A percentile compares a stretch with the other conserved stretches of the same genome.
phyloP scores from a whole-genome alignment of 306 rosid genomes.

The Vigna radiata region DNA sequence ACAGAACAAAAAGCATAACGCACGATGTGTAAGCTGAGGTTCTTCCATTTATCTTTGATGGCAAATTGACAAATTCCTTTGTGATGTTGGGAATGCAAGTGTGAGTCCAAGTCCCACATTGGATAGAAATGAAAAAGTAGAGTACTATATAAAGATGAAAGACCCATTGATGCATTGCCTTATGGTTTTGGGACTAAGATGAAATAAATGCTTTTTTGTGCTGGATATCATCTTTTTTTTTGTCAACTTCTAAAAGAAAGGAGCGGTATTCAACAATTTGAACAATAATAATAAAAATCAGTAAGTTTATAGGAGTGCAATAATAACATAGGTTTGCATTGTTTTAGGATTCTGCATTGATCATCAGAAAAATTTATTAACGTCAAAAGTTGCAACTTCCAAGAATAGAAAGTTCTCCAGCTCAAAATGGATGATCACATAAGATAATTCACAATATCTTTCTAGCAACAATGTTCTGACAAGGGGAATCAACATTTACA shows the following conservation, averaged over 20 bases:
- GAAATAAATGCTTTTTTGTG: background rate
- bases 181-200: no score
- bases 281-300: constrained; percentile 10
- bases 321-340: constrained; percentile 22
- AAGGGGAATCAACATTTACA: constrained; percentile 53
- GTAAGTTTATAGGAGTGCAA: background rate
- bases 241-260: background rate
- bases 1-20: constrained; percentile 8
- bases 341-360: constrained; percentile 26
- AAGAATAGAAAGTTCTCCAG: constrained; percentile 35
- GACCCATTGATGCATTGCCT: no score
- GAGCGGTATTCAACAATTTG: background rate
- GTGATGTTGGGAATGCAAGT: no score
- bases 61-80: constrained; percentile 7
- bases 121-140: no score
- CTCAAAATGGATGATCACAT: constrained; percentile 46
- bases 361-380: constrained; percentile 24
- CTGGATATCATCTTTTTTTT: background rate
- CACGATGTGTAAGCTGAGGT: constrained; percentile 26
- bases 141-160: no score
- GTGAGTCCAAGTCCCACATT: no score
- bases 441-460: constrained; percentile 45
- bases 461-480: constrained; percentile 44
- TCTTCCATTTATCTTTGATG: constrained; percentile 8
- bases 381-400: background rate